Evolutionary conservation across 31 red algal species (phyloP), one percentile per base, ranked within the genome.

Genomic region (Endocladia muricata): DNA sequence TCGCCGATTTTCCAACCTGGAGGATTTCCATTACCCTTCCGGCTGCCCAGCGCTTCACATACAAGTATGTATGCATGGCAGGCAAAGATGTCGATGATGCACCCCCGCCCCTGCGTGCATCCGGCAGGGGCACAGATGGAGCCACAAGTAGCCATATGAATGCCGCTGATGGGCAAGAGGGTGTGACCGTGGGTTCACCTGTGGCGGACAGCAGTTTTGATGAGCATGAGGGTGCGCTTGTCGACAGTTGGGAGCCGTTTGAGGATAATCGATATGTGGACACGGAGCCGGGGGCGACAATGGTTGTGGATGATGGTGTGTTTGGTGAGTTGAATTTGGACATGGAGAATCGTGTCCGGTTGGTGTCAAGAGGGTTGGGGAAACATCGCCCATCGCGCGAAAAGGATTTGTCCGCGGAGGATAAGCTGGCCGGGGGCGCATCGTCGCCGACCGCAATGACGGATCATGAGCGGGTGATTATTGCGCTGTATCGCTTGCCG

Each of bases 401-500:
- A 29, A 65, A 31, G 21, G 78, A 66, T 52, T 41, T 58, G 22
- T 43, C 33, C 34, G 78, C 54, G 52, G 54, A 66, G 29, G 74
- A 55, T 29, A 31, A 25, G 13, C 38, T 21, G 17, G 33, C 49
- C 34, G 31, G 33, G 34, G 55, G 55, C 58, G 60, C 77, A 6
- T 70, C 63, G 47, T 15, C 56, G 29, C 8, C 42, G 28, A 26
- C 66, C 41, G 61, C 65, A 26, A 29, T 48, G 43, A 22, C 55
- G 1, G 73, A 79, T 40, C 78, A 73, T 26, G 82, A 84, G 31
- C 64, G 65, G 21, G 29, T 94, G 11, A 78, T 97, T 30, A 93
- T 97, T 28, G 94, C 91, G 34, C 51, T 94, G 37, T 98, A 98
- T 34, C 85, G 95, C 2, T 69, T 98, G 13, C 95, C 95, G n/a